Percentiles rank a stretch among this genome's conserved stretches.
Evolutionary conservation across 2,329 filamentous ascomycete species (phyloP).

Genomic region (Domatiomyces catenatus): DNA sequence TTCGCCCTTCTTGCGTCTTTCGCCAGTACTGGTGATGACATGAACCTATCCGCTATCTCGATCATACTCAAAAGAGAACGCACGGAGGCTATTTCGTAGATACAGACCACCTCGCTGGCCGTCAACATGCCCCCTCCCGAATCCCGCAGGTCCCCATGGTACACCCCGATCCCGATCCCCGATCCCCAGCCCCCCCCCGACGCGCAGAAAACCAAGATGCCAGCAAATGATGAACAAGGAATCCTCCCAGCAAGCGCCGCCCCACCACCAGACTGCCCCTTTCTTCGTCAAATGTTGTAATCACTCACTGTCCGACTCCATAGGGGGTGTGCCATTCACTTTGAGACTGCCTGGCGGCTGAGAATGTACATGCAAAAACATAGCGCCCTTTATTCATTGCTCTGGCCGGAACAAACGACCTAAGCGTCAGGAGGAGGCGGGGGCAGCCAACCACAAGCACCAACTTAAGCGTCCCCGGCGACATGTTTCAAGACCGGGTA

Average conservation of each 20-base stretch:
- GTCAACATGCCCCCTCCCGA: too few relatives aligned
- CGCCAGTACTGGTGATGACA: too few relatives aligned
- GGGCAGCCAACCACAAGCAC: too few relatives aligned
- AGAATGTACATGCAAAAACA: background rate
- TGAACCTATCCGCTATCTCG: too few relatives aligned
- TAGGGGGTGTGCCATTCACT: background rate
- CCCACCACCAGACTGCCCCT: background rate
- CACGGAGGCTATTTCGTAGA: background rate
- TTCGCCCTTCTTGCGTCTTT: too few relatives aligned
- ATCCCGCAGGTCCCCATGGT: too few relatives aligned
- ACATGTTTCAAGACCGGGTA: constrained; percentile 17
- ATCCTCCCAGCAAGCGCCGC: background rate
- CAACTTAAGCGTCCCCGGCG: constrained; percentile 9
- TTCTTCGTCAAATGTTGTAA: background rate
- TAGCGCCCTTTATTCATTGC: background rate
- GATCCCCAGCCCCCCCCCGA: too few relatives aligned
- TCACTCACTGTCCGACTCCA: background rate
- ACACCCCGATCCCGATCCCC: too few relatives aligned
- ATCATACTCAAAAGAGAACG: too few relatives aligned
- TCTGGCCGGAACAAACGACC: too few relatives aligned
- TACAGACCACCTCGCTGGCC: too few relatives aligned
- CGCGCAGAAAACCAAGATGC: background rate
- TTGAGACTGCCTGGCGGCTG: background rate
- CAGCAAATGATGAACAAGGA: background rate
- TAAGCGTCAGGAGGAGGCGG: too few relatives aligned